Base-by-base conservation (phyloP, 257 asterid species). In the Hygrophila difformis region DNA sequence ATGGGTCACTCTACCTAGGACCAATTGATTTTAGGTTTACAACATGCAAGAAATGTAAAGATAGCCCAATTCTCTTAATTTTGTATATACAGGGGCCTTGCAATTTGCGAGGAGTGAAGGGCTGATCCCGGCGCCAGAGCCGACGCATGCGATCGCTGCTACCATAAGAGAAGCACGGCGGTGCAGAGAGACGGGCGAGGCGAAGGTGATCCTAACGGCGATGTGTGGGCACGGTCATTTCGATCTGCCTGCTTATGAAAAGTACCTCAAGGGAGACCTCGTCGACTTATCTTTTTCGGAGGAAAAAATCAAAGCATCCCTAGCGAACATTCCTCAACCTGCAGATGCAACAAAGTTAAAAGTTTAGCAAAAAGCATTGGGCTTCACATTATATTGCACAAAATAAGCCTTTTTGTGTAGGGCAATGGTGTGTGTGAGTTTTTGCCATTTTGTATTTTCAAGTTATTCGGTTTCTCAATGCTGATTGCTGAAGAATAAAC, bases 201-300 rank as follows among this genome's bases (percentile, higher is more conserved):
- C 96, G 0, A 89, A 89, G 63, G 96, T 82, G 7, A 83, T 85
- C 44, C 86, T 89, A 39, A 77, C 73, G 91, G 96, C 98, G 11
- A 82, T 89, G 94, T 89, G 96, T 50, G 96, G 98, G 24, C 94
- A 82, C 11, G 96, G 98, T 28, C 98, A 89, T 67, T 89, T 89
- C 37, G 98, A 89, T 57, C 62, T 89, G 72, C 69, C 93, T 12
- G 81, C 98, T 17, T 89, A 89, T 28, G 98, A 85, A 5, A 89
- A 77, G 64, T 89, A 79, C 51, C 54, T 89, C 60, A 82, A 73
- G 44, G 98, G 98, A 15, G 53, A 52, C 13, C 62, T 89, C 39
- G 86, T 77, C 14, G 96, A 89, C 71, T 56, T 89, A 43, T 56
- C 79, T 1, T 89, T 85, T 41, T 64, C 84, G 0, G 82, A 82